Evolutionary conservation across 2,329 filamentous ascomycete genomes (phyloP).

Genomic region (Dactylellina parvicollis): DNA sequence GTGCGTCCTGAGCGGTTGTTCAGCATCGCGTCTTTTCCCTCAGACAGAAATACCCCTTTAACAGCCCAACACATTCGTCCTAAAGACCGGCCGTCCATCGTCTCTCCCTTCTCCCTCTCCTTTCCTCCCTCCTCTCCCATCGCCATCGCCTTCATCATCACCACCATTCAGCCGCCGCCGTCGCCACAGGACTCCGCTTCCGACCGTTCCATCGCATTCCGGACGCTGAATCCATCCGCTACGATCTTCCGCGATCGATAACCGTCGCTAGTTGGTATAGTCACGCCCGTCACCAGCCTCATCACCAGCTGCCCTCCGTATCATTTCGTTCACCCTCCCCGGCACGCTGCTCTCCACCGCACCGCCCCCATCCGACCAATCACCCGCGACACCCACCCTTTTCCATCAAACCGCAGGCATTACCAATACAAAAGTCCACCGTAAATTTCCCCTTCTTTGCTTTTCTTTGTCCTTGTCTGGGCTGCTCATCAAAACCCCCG

Average conservation of each 20-base stretch:
- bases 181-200: background rate
- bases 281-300: slow-evolving; percentile 44
- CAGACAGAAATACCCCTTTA: slow-evolving; percentile 53
- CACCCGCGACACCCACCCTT: slow-evolving; percentile 54
- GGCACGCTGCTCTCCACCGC: slow-evolving; percentile 50
- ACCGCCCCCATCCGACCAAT: slow-evolving; percentile 53
- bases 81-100: background rate
- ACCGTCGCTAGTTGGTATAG: slow-evolving; percentile 10
- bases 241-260: slow-evolving; percentile 44
- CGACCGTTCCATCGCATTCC: slow-evolving; percentile 10
- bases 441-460: slow-evolving; percentile 51
- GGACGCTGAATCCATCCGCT: slow-evolving; percentile 16
- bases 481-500: slow-evolving; percentile 53
- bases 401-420: slow-evolving; percentile 45
- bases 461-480: slow-evolving; percentile 43
- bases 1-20: background rate
- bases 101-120: slow-evolving; percentile 35
- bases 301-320: slow-evolving; percentile 35
- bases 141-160: slow-evolving; percentile 28
- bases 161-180: slow-evolving; percentile 14
- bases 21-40: slow-evolving; percentile 45
- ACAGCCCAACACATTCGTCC: slow-evolving; percentile 49
- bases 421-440: slow-evolving; percentile 48
- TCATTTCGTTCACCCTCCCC: slow-evolving; percentile 51
- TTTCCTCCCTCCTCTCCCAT: slow-evolving; percentile 31